Base-by-base conservation (phyloP, 352 stramenopile species). In the Phytophthora quininea region DNA sequence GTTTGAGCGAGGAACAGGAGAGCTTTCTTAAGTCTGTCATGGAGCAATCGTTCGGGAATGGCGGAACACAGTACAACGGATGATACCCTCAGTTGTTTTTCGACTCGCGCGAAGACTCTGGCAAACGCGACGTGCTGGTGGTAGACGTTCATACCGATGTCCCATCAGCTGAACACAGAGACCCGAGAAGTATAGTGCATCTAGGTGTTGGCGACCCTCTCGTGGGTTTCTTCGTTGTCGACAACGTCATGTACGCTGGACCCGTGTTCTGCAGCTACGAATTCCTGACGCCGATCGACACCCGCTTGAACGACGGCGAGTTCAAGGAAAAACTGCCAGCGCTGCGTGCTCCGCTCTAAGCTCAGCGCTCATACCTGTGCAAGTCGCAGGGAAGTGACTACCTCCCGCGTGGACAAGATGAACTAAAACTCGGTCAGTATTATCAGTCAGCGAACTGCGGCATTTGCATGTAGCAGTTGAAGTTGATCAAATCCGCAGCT, bases 21-120 rank as follows among this genome's bases (percentile, higher is more conserved):
- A 43, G 47, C 2, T 74, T 74, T 27, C 40, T 74, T 43, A 74
- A 62, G 42, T 61, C 67, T 3, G 67, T 74, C 3, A 74, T 74
- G 67, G 67, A 75, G 42, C 46, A 68, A 31, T 30, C 19, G 27
- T 49, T 43, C 12, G 54, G 54, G 38, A 69, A 54, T 50, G 30
- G 47, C 8, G 30, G 11, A 27, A 46, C 51, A 27, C 43, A 30
- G 38, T 70, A 70, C 49, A 55, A 29, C 27, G 62, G 62, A 8
- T 70, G 62, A 55, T 65, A 70, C 14, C 62, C 62, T 8, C 8
- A 37, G 15, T 40, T 69, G 38, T 69, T 70, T 33, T 60, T 29
- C 24, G 49, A 64, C 1, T 55, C 35, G 4, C 51, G 32, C 19
- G 43, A 67, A 31, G 60, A 67, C 52, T 61, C 62, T 9, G 62